Percentiles rank a stretch among this genome's conserved stretches.
phyloP scores from a whole-genome alignment of 2,329 filamentous ascomycete species.

The Davidsoniella australis region DNA sequence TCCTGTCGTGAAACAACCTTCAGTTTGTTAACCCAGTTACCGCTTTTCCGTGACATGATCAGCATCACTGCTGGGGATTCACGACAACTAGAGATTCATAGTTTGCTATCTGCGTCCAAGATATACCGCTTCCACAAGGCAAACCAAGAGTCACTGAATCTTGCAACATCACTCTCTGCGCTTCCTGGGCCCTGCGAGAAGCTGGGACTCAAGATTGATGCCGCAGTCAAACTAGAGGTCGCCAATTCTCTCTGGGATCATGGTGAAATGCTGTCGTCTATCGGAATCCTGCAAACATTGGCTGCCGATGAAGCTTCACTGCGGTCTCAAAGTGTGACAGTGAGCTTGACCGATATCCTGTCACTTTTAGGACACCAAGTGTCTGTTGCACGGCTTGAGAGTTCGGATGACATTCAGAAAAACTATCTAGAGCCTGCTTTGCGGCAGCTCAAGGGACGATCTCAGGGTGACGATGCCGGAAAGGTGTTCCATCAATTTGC shows the following conservation, averaged over 20 bases:
- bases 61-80: conserved; percentile 45
- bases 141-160: conserved; percentile 71
- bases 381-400: conserved; percentile 77
- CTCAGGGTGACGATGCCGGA: conserved; percentile 56
- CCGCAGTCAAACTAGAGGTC: conserved; percentile 61
- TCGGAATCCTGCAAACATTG: conserved; percentile 66
- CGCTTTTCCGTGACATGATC: conserved; percentile 41
- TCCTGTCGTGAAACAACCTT: conserved; percentile 72
- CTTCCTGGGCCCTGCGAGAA: conserved; percentile 53
- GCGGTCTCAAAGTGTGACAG: conserved; percentile 50
- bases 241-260: conserved; percentile 90
- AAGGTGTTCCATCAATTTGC: conserved; percentile 92
- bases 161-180: conserved; percentile 67
- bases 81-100: conserved; percentile 55
- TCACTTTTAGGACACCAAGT: conserved; percentile 79
- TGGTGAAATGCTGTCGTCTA: conserved; percentile 75
- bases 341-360: conserved; percentile 63
- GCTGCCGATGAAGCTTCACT: conserved; percentile 31
- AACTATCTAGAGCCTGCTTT: conserved; percentile 75
- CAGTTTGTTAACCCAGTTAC: conserved; percentile 57
- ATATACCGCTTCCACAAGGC: conserved; percentile 67
- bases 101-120: conserved; percentile 57
- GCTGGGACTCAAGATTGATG: conserved; percentile 61
- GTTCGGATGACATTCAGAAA: conserved; percentile 75
- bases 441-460: conserved; percentile 55